These are phyloP conservation scores for Microbotryum scabiosae DNA, from an alignment of 1,284 basidiomycete genomes.

Conservation along the genomic window DNA sequence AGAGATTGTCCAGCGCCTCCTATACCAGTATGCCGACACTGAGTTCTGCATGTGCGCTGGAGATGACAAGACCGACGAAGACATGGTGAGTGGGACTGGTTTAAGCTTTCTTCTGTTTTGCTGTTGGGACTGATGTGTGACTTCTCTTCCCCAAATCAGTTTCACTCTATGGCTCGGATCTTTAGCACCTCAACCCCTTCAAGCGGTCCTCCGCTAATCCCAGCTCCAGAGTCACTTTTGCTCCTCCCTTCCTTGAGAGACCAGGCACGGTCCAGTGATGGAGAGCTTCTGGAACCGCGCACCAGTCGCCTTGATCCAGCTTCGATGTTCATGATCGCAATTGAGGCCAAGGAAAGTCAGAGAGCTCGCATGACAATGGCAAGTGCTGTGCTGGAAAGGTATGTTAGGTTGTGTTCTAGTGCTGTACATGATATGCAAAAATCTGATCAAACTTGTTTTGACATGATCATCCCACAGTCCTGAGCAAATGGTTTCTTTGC, in stretches of 20 bases:
- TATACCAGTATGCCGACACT: slow-evolving; percentile 84
- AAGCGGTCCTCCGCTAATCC: slow-evolving; percentile 18
- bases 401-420: not conserved
- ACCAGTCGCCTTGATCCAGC: slow-evolving; percentile 25
- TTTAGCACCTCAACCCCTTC: slow-evolving; percentile 18
- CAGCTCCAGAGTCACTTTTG: slow-evolving; percentile 28
- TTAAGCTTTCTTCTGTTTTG: not conserved
- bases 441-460: too few relatives aligned
- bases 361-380: slow-evolving; percentile 30
- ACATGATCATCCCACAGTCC: not conserved
- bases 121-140: not conserved
- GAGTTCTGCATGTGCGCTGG: slow-evolving; percentile 96
- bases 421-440: not conserved
- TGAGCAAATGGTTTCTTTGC: slow-evolving; percentile 1
- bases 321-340: slow-evolving; percentile 30
- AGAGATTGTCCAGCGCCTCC: slow-evolving; percentile 88
- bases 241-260: slow-evolving; percentile 27
- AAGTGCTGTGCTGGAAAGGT: slow-evolving; percentile 27
- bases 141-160: slow-evolving; percentile 1
- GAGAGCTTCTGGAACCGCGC: slow-evolving; percentile 16
- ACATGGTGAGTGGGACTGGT: slow-evolving; percentile 18
- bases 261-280: slow-evolving; percentile 4
- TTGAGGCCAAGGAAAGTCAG: slow-evolving; percentile 28
- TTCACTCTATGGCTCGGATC: slow-evolving; percentile 32
- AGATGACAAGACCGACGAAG: slow-evolving; percentile 75